Evolutionary conservation across 2,329 filamentous ascomycete species (phyloP), one percentile per base, ranked within the genome.

Genomic region (Pleomassaria siparia): DNA sequence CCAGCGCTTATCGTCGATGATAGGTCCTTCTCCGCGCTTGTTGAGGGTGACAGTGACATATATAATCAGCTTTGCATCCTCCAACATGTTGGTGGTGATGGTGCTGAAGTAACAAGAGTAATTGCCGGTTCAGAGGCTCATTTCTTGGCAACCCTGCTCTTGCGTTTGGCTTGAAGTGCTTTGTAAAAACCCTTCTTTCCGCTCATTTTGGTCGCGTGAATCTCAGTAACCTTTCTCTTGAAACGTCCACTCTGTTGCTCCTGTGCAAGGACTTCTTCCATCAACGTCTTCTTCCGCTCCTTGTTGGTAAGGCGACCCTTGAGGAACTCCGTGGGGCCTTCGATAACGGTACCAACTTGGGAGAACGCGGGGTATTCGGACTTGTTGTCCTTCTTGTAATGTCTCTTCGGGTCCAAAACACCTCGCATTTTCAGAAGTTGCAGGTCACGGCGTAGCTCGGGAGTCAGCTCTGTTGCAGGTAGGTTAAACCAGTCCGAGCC

Each of bases 141-240:
- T 49, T 66, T 61, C 49, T 71, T 71, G 39, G 58, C 52, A 22
- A 69, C 55, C 37, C 60, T 62, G 43, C 66, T 60, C 40, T 69
- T 75, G 52, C 82, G 74, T 69, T 83, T 80, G 41, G 76, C 76
- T 65, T 88, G 83, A 56, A 96, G 71, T 46, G 85, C 86, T 67
- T 92, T 92, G 77, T 96, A 97, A 62, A 89, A 87, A 0, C 82
- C 85, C 73, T 92, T 96, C 76, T 90, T 95, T 43, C 94, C 94
- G 60, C 89, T 95, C 20, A 81, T 83, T 74, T 95, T 97, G 52
- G 80, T 80, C 42, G 79, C 79, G 68, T 96, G 91, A 41, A 97
- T 89, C 48, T 92, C 86, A 47, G 82, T 80, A 72, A 96, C 97
- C 72, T 95, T 96, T 63, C 79, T 81, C 77, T 88, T 90, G 76